Percentiles rank a stretch among this genome's conserved stretches.
Evolutionary conservation across 2,329 filamentous ascomycete genomes (phyloP).

Genomic region (Graphilbum sp.): DNA sequence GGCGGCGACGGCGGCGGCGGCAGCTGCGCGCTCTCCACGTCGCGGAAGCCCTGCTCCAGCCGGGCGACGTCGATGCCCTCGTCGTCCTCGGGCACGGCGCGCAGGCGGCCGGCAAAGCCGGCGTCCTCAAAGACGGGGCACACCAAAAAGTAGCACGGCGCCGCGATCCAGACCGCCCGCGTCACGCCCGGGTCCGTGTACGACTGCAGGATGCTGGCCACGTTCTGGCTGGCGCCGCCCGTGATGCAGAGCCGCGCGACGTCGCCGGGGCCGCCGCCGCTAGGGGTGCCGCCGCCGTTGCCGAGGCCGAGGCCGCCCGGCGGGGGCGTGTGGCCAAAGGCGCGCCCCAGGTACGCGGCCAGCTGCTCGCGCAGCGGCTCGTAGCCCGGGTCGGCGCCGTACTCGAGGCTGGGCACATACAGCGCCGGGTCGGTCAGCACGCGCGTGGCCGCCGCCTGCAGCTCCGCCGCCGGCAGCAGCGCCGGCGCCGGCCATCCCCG

Average conservation of each 20-base stretch:
- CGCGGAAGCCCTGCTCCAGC: conserved; percentile 27
- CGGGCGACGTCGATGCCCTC: conserved; percentile 57
- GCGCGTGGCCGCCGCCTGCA: conserved; percentile 42
- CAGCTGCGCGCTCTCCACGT: too few relatives aligned
- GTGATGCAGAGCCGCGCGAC: conserved; percentile 61
- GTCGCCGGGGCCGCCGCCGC: conserved; percentile 17
- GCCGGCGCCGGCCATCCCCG: conserved; percentile 48
- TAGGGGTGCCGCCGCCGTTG: too few relatives aligned
- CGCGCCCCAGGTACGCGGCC: conserved; percentile 57
- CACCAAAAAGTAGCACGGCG: conserved; percentile 71
- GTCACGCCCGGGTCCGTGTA: conserved; percentile 70
- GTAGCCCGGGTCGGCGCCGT: conserved; percentile 65
- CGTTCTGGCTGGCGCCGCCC: conserved; percentile 70
- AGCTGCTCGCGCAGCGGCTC: conserved; percentile 51
- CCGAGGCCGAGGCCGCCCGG: too few relatives aligned
- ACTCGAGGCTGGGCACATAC: conserved; percentile 51
- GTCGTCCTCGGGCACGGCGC: conserved; percentile 58
- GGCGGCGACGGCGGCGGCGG: too few relatives aligned
- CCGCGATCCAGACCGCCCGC: conserved; percentile 60
- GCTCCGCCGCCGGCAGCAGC: conserved; percentile 48
- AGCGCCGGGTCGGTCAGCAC: conserved; percentile 41
- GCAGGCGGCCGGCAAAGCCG: conserved; percentile 51
- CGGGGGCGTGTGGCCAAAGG: too few relatives aligned
- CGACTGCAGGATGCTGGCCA: conserved; percentile 61
- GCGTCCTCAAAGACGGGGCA: conserved; percentile 74